These are phyloP conservation scores for Hypoxylon sp. DNA, from an alignment of 2,329 filamentous ascomycete genomes.

Conservation along the genomic window DNA sequence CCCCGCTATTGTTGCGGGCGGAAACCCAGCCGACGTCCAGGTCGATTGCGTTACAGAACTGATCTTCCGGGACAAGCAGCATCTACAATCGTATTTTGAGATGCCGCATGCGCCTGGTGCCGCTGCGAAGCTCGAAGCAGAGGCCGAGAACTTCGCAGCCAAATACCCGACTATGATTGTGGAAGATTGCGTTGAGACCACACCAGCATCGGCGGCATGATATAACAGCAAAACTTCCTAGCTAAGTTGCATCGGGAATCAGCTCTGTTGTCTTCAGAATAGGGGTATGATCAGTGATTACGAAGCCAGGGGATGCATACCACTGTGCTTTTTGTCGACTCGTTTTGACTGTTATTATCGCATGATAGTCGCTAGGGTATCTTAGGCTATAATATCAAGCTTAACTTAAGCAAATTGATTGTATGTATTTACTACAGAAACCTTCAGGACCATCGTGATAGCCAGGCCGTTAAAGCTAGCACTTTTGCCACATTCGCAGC, in stretches of 20 bases:
- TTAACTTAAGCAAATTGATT: too few species aligned
- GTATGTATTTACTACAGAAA: too few species aligned
- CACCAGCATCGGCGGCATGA: neutral
- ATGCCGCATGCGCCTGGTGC: slow-evolving; percentile 31
- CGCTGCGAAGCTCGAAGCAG: slow-evolving; percentile 26
- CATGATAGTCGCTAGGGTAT: too few species aligned
- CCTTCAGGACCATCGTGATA: too few species aligned
- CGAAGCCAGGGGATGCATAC: too few species aligned
- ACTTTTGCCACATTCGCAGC: too few species aligned
- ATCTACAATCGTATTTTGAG: slow-evolving; percentile 25
- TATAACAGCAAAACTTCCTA: neutral
- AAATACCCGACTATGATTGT: slow-evolving; percentile 27
- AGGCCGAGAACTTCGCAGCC: slow-evolving; percentile 27
- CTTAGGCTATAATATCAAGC: too few species aligned
- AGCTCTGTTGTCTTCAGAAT: neutral
- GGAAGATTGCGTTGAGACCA: slow-evolving; percentile 25
- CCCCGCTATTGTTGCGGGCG: slow-evolving; percentile 21
- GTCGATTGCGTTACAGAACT: slow-evolving; percentile 34
- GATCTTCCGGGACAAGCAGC: slow-evolving; percentile 30
- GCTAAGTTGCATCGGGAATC: neutral
- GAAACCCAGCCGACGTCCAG: slow-evolving; percentile 18
- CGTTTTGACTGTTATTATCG: too few species aligned
- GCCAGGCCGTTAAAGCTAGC: too few species aligned
- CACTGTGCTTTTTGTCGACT: too few species aligned
- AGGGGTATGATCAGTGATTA: neutral